A percentile compares a stretch with the other conserved stretches of the same genome.
These are phyloP conservation scores for Monilinia fructicola DNA, from an alignment of 2,329 filamentous ascomycete genomes.

Conservation along the genomic window DNA sequence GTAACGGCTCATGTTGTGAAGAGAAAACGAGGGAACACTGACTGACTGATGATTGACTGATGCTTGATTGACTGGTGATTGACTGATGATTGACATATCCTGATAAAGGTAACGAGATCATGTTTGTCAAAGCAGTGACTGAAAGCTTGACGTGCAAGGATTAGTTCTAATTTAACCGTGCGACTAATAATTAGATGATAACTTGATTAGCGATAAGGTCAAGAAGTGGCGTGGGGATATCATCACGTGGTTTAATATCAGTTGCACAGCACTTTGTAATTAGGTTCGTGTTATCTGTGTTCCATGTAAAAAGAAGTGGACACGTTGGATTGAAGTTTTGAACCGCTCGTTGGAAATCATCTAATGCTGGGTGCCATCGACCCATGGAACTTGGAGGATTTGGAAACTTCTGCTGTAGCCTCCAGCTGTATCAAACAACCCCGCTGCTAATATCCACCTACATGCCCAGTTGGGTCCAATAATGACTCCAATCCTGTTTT, in stretches of 20 bases:
- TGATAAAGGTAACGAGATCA: background rate
- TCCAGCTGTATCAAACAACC: too few species aligned
- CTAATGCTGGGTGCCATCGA: too few species aligned
- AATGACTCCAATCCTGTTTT: too few species aligned
- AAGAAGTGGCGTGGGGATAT: background rate
- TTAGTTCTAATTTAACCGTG: background rate
- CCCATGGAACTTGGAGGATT: too few species aligned
- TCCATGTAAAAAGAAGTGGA: background rate
- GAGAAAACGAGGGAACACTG: conserved; percentile 1
- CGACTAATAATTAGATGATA: too few species aligned
- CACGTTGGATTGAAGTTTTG: background rate
- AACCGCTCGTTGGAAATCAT: too few species aligned
- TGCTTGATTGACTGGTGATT: background rate
- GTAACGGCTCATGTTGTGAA: conserved; percentile 20
- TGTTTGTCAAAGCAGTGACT: conserved; percentile 19
- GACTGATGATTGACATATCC: background rate
- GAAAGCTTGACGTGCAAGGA: conserved; percentile 2
- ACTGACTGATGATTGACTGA: conserved; percentile 1
- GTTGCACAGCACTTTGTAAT: background rate
- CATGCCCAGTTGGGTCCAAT: too few species aligned
- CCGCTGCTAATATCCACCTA: too few species aligned
- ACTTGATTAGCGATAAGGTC: conserved; percentile 1
- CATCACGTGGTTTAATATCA: background rate
- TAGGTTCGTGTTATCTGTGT: background rate
- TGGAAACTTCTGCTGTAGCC: too few species aligned